Conservation (phyloP, 139 green algal species). For the Picocystis salinarum region DNA sequence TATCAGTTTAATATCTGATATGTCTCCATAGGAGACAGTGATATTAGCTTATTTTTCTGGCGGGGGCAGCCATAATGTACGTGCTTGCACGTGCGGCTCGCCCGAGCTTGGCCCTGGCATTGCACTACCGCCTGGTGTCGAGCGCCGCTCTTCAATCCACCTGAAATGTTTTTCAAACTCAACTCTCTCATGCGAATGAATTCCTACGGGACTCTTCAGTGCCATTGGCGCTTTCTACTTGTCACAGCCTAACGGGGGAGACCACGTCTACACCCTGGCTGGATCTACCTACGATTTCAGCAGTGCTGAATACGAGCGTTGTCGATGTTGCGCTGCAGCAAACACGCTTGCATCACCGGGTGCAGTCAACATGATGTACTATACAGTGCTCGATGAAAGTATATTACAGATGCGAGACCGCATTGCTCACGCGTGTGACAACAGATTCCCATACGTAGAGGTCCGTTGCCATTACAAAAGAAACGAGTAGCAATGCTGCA, state of each 20-base stretch:
- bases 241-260: constrained; percentile 9
- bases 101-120: constrained; percentile 9
- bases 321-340: constrained; percentile 6
- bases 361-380: constrained; percentile 1
- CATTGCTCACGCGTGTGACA: not conserved
- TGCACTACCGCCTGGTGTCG: constrained; percentile 12
- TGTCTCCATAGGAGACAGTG: constrained; percentile 17
- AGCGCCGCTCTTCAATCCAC: not conserved
- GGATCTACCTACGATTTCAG: too few relatives aligned
- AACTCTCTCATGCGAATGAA: too few relatives aligned
- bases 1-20: constrained; percentile 49
- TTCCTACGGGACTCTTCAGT: too few relatives aligned
- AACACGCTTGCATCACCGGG: not conserved
- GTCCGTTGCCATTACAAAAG: constrained; percentile 12
- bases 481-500: constrained; percentile 12
- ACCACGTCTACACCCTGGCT: too few relatives aligned
- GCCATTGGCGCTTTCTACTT: too few relatives aligned
- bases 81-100: constrained; percentile 11
- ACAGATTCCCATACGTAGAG: constrained; percentile 13
- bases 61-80: constrained; percentile 8
- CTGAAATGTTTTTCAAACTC: not conserved
- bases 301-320: too few relatives aligned
- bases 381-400: constrained; percentile 9
- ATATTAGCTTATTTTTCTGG: constrained; percentile 40
- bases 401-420: not conserved